phyloP scores from a whole-genome alignment of 129 eudicot species.

The Smallanthus sonchifolius region DNA sequence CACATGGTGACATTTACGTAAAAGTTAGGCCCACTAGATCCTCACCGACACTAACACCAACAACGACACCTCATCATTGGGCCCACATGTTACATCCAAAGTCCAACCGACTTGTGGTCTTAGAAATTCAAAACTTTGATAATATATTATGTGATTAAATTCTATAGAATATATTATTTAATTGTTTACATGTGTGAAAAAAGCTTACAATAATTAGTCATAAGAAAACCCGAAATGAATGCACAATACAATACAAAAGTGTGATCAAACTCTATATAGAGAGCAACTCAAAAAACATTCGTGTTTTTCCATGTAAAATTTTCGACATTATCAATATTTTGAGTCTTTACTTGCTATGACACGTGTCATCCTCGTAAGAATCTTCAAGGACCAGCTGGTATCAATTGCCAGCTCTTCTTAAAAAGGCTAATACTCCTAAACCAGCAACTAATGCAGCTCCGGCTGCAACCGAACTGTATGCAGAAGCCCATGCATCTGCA shows the following conservation, averaged over 20 bases:
- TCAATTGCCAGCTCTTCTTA: slow-evolving; percentile 59
- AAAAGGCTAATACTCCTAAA: slow-evolving; percentile 73
- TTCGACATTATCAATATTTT: slow-evolving; percentile 30
- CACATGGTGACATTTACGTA: slow-evolving; percentile 24
- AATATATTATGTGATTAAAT: neutral
- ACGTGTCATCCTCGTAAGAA: slow-evolving; percentile 2
- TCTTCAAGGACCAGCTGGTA: neutral
- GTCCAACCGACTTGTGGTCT: neutral
- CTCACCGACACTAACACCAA: slow-evolving; percentile 33
- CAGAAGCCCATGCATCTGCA: slow-evolving; percentile 94
- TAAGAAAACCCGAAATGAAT: neutral
- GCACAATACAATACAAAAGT: neutral
- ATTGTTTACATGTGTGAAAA: neutral
- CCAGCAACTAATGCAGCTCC: slow-evolving; percentile 97
- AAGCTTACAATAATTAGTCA: neutral
- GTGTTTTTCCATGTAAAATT: slow-evolving; percentile 8
- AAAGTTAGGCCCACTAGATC: slow-evolving; percentile 3
- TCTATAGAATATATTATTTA: neutral
- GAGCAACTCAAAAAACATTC: slow-evolving; percentile 10
- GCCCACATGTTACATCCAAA: slow-evolving; percentile 1
- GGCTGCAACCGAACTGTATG: slow-evolving; percentile 87
- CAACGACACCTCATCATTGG: neutral
- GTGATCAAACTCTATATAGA: slow-evolving; percentile 8
- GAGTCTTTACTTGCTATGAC: slow-evolving; percentile 8
- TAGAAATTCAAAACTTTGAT: neutral